Evolutionary conservation across 352 stramenopile genomes (phyloP), one percentile per base, ranked within the genome.

Genomic region (Peronospora farinosa): DNA sequence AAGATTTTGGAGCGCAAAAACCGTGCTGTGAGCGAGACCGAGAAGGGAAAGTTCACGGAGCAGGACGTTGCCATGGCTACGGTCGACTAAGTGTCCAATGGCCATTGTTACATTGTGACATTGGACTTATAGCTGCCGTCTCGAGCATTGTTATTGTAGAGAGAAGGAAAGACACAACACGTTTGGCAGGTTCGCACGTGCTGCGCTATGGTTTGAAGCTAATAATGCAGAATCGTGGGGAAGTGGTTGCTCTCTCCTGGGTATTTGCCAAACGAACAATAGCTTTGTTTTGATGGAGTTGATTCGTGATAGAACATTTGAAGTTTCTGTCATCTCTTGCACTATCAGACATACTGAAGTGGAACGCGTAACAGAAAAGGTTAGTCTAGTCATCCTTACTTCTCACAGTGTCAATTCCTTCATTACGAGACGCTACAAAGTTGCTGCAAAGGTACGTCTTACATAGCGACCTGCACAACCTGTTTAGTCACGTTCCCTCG

Each of bases 1-100:
- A 96, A 96, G 57, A 96, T 98, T 63, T 76, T 99, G 46, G 96
- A 99, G 72, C 92, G 96, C 77, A 99, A 99, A 85, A 96, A 97
- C 69, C 92, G 88, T 58, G 76, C 81, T 30, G 67, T 78, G 40
- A 64, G 65, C 47, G 78, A 89, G 63, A 74, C 72, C 52, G 72
- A 75, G 61, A 92, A 95, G 85, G 78, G 78, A 80, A 95, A 95
- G 79, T 92, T 92, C 72, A 92, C 84, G 45, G 84, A 94, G 65
- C 67, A 76, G 55, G 84, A 92, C 64, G 86, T 92, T 28, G 74
- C 77, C 54, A 89, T 95, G 75, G 83, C 79, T 70, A 80, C 74
- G 58, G 85, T 96, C 54, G 87, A 96, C 61, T 95, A 95, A 92
- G 67, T 57, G 38, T 36, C 7, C 11, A n/a, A 30, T 15, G 19